Base-by-base conservation (phyloP, 768 basidiomycete genomes). In the Coprinopsis strossmayeri region DNA sequence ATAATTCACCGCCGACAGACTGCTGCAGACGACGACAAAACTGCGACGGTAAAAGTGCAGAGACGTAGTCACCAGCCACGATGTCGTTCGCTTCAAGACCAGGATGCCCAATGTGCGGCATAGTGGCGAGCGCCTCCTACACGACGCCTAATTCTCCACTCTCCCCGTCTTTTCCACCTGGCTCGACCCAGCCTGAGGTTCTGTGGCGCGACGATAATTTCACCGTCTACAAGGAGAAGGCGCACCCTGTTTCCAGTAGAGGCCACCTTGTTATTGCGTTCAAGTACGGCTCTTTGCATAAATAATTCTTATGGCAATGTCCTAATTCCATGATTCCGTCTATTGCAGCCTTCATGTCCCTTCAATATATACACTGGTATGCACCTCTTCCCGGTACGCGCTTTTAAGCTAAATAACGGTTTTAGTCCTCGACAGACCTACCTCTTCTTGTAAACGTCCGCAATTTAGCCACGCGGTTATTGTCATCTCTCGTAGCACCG, bases 171-270 rank as follows among this genome's bases (percentile, higher is more conserved):
- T 76, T 76, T 47, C 69, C 76, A 10, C 57, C 68, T 25, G 67
- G 68, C 47, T 72, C 78, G 3, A 71, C 67, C 12, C 67, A 74
- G 46, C 75, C 77, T 12, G 82, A 87, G 52, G 69, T 86, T 42
- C 69, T 88, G 7, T 87, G 84, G 83, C 76, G 77, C 45, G 85
- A 89, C 61, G 80, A 82, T 53, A 85, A 87, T 64, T 82, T 88
- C 52, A 87, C 86, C 15, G 77, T 73, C 3, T 89, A 86, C 63
- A 72, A 78, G 54, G 86, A 89, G 66, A 80, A 71, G 59, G 73
- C 70, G 15, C 73, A 84, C 53, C 84, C 85, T 1, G 79, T 87
- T 21, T 87, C 84, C n/a, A 78, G 76, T 57, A 79, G 74, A 57
- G 85, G 79, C 2, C 87, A 90, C 61, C 64, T 88, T 37, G 73